Evolutionary conservation across 176 grass and related monocot genomes (phyloP).

Genomic region (Oryza glumipatula): DNA sequence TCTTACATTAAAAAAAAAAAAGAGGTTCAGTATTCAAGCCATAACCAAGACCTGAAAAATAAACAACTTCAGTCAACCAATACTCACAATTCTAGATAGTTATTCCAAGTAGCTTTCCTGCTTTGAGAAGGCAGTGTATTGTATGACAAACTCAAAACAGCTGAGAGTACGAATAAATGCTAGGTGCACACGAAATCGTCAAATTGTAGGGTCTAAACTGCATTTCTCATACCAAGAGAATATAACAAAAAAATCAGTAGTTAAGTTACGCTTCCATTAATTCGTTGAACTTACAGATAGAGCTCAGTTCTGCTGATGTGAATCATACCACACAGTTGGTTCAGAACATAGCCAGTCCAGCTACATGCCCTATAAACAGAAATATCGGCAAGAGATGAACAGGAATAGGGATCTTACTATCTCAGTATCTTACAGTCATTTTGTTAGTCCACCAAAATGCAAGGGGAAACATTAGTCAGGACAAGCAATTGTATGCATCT

Average conservation of each 20-base stretch:
- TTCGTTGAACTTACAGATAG: not conserved
- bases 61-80: not conserved
- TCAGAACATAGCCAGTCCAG: not conserved
- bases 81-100: not conserved
- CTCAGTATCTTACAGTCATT: not conserved
- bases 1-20: too few relatives aligned
- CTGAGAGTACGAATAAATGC: not conserved
- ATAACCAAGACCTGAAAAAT: not conserved
- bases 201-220: not conserved
- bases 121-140: not conserved
- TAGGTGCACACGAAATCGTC: not conserved
- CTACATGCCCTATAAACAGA: not conserved
- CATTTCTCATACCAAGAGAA: constrained; percentile 18
- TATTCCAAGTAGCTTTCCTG: constrained; percentile 1
- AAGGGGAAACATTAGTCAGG: not conserved
- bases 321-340: not conserved
- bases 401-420: not conserved
- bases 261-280: not conserved
- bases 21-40: not conserved
- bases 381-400: not conserved
- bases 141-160: constrained; percentile 19
- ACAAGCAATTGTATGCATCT: not conserved
- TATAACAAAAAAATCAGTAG: not conserved
- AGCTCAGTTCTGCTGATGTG: not conserved
- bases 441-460: not conserved